A percentile compares a stretch with the other conserved stretches of the same genome.
These are phyloP conservation scores for Septoria linicola DNA, from an alignment of 2,329 filamentous ascomycete species.

Conservation along the genomic window DNA sequence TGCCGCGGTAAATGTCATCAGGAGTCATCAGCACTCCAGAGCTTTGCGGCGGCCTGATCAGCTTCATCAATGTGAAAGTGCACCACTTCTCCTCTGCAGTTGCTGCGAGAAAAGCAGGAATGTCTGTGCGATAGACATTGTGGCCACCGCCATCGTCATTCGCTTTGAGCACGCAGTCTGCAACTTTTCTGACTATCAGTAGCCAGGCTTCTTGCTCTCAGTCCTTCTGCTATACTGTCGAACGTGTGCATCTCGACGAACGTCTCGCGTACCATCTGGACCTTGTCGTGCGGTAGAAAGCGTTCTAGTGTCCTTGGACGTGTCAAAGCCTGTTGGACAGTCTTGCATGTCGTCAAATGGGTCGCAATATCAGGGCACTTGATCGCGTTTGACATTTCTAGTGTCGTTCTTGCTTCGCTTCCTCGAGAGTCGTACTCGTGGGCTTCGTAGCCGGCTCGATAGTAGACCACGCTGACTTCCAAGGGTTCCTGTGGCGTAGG, in stretches of 20 bases:
- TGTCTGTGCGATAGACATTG: conserved; percentile 44
- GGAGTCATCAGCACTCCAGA: conserved; percentile 39
- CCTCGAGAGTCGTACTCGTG: conserved; percentile 43
- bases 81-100: conserved; percentile 35
- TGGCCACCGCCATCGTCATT: conserved; percentile 48
- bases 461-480: conserved; percentile 47
- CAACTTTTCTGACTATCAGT: conserved; percentile 26
- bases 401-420: conserved; percentile 35
- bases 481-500: conserved; percentile 17
- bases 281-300: conserved; percentile 21
- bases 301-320: conserved; percentile 36
- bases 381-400: conserved; percentile 45
- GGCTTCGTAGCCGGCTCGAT: conserved; percentile 46
- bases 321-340: conserved; percentile 45
- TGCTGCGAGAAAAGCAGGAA: conserved; percentile 38
- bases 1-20: conserved; percentile 37
- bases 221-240: conserved; percentile 36
- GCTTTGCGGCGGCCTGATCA: conserved; percentile 39
- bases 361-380: conserved; percentile 47
- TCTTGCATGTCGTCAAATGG: conserved; percentile 47
- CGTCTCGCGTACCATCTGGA: conserved; percentile 34
- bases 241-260: conserved; percentile 43
- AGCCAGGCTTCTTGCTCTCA: conserved; percentile 32
- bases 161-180: conserved; percentile 45
- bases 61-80: conserved; percentile 44